phyloP scores from a whole-genome alignment of 2,329 filamentous ascomycete genomes.

The Ciborinia camelliae region DNA sequence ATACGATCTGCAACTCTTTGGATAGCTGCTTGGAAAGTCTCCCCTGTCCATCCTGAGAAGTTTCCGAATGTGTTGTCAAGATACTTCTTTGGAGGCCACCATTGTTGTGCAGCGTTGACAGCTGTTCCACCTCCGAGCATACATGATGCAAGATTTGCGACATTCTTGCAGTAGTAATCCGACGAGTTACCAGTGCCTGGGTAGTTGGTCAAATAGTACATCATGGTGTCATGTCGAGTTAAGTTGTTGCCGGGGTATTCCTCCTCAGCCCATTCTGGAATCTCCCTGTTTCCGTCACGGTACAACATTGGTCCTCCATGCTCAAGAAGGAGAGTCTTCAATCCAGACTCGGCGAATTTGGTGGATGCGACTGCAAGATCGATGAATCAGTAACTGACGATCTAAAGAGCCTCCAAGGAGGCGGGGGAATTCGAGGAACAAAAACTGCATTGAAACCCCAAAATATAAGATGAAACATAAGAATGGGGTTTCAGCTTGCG shows the following conservation, averaged over 20 bases:
- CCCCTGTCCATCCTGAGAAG: slow-evolving; percentile 2
- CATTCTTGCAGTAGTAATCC: background rate
- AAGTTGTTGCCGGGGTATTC: background rate
- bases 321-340: slow-evolving; percentile 13
- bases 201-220: background rate
- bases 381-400: background rate
- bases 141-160: slow-evolving; percentile 1
- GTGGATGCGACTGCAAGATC: background rate
- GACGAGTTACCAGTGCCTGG: background rate
- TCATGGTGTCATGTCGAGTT: slow-evolving; percentile 4
- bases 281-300: slow-evolving; percentile 7
- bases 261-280: slow-evolving; percentile 2
- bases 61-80: background rate
- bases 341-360: slow-evolving; percentile 9
- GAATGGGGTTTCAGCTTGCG: too few relatives aligned
- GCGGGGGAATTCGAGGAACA: background rate
- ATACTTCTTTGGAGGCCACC: slow-evolving; percentile 8
- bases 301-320: slow-evolving; percentile 10
- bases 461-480: background rate
- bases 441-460: background rate
- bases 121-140: slow-evolving; percentile 13
- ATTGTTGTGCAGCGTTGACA: slow-evolving; percentile 14
- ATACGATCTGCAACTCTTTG: slow-evolving; percentile 10
- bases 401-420: background rate
- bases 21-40: slow-evolving; percentile 1